Base-by-base conservation (phyloP, 1,139 yeast genomes). In the Oligophagozyma castellii region DNA sequence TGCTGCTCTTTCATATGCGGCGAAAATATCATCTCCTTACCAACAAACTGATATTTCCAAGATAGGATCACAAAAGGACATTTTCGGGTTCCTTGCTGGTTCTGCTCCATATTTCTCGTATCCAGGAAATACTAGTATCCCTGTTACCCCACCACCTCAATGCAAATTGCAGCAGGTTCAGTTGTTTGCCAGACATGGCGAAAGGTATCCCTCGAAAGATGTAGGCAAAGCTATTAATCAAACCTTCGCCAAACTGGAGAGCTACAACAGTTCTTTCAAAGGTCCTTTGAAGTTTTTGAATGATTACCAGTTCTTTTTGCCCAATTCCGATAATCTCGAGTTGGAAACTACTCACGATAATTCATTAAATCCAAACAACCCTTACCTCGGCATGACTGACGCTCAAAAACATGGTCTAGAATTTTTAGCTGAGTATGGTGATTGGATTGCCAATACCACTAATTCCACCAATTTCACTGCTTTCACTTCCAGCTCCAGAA, bases 151-250 rank as follows among this genome's bases (percentile, higher is more conserved):
- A 13, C 46, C 46, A 12, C 39, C 38, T n/a, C 60, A 61, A 28
- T 69, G 80, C 45, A 48, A 56, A 6, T 59, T 75, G 27, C 74
- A 72, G 36, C 84, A 74, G 48, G 79, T 75, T 7, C 73, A 72
- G 39, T 52, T 71, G 35, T 55, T 70, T 29, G 61, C 67, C 35
- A 67, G 92, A 48, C 89, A 78, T 43, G 89, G 89, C 14, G 86
- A 75, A 46, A 58, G 89, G 42, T 78, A 62, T 48, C 83, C 83
- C 19, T 55, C 61, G 3, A 44, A 44, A 7, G 37, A 44, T 19
- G 43, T 48, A n/a, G 66, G 63, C 23, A 35, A 30, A 4, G 24
- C 28, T 2, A 22, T 44, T 12, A 23, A 29, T 18, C 14, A 22
- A 3, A 25, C 43, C 4, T 43, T 36, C 28, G 29, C 38, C 19